These are phyloP conservation scores for Crucihimalaya himalaica DNA, from an alignment of 345 rosid species.

Conservation along the genomic window DNA sequence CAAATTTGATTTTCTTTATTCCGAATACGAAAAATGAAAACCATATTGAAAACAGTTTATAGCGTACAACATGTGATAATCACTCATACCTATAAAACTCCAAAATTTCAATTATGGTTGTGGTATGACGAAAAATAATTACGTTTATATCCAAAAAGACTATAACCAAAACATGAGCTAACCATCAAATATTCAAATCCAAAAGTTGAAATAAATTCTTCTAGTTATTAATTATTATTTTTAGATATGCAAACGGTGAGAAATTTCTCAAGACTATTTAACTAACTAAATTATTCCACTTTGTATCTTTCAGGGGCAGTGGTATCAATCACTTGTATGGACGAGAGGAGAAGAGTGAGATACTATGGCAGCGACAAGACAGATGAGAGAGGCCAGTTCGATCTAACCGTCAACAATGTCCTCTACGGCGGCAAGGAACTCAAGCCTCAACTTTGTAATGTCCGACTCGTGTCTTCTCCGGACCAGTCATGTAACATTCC, in stretches of 20 bases:
- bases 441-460: conserved; percentile 49
- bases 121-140: neutral
- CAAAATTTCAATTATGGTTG: neutral
- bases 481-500: conserved; percentile 59
- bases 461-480: conserved; percentile 69
- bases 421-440: conserved; percentile 56
- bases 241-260: neutral
- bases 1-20: neutral
- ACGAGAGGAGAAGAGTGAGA: conserved; percentile 60
- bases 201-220: neutral
- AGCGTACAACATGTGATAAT: neutral
- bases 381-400: conserved; percentile 59
- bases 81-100: neutral
- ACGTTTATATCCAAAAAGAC: neutral
- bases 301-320: conserved; percentile 47
- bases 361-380: conserved; percentile 65
- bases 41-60: neutral
- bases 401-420: conserved; percentile 46
- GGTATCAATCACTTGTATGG: conserved; percentile 72
- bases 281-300: neutral
- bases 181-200: neutral
- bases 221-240: neutral
- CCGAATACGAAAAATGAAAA: neutral
- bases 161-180: neutral
- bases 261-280: neutral